Evolutionary conservation across 78 protist species (phyloP).

Genomic region (Neovahlkampfia damariscottae): DNA sequence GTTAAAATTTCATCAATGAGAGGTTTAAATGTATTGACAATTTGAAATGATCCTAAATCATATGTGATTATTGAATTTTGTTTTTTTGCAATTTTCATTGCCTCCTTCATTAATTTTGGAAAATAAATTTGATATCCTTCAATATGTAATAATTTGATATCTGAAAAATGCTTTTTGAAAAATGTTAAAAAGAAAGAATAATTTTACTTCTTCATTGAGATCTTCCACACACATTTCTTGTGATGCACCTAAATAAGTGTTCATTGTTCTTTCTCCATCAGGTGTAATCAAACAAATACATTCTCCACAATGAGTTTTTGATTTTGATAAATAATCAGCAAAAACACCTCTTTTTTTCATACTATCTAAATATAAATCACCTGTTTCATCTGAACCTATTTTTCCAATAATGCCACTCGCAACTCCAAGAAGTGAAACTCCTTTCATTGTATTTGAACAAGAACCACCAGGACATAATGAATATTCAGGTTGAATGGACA

Average conservation of each 20-base stretch:
- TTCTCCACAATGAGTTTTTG: background rate
- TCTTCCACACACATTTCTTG: background rate
- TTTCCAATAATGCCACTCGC: background rate
- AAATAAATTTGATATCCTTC: background rate
- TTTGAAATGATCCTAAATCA: background rate
- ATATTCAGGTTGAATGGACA: no score
- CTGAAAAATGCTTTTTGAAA: background rate
- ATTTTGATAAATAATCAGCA: background rate
- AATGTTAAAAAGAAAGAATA: no score
- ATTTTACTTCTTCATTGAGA: no score
- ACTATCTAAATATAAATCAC: background rate
- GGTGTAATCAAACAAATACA: background rate
- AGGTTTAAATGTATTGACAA: background rate
- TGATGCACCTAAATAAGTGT: background rate
- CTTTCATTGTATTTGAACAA: background rate
- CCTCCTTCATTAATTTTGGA: background rate
- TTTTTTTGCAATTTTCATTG: background rate
- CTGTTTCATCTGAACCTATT: background rate
- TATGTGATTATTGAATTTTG: background rate
- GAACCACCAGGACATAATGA: background rate
- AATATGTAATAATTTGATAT: background rate
- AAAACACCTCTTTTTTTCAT: background rate
- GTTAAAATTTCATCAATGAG: background rate
- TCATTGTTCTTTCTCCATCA: background rate
- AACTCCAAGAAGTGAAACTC: background rate